Evolutionary conservation across 2,329 filamentous ascomycete species (phyloP), one percentile per base, ranked within the genome.

Genomic region (Septoria linicola): DNA sequence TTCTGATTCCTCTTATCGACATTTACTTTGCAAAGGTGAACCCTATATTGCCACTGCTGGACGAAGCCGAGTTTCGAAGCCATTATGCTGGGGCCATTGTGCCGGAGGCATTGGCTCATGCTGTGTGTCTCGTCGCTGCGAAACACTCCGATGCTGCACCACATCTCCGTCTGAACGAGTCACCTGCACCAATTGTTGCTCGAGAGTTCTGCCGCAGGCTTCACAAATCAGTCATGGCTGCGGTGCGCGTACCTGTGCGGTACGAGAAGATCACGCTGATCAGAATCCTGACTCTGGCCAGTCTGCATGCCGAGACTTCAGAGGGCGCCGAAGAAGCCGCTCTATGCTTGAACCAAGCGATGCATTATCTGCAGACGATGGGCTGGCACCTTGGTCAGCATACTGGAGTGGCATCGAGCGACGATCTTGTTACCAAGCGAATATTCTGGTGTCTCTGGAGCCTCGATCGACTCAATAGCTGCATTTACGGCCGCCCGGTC

Each of bases 391-490:
- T 76, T 17, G 68, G 63, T 4, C 63, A 66, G 49, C 64, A 62
- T 19, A 41, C 55, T 30, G 50, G 61, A 11, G 31, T 52, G 6
- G 50, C 49, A n/a, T 55, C 53, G 14, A 55, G 41, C 11, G 59
- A 60, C 10, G 62, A 62, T 32, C 40, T 63, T 2, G 67, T 72
- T 23, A 61, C 73, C 25, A 73, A 77, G 53, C 67, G 73, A 31
- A 60, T 78, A 0, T 78, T 77, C 54, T 78, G 75, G 74, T 74
- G 71, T 57, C 62, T 77, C 1, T 78, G 74, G 73, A 71, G 70
- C 54, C 65, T 77, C 1, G 75, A 77, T 51, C 73, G 75, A 41
- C 65, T 75, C 37, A 77, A 75, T 42, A 72, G 73, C 4, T 73
- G 70, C 35, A 73, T 74, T 58, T 73, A 75, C 41, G 74, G 73